Base-by-base conservation (phyloP, 345 rosid species). In the Cardiospermum halicacabum region DNA sequence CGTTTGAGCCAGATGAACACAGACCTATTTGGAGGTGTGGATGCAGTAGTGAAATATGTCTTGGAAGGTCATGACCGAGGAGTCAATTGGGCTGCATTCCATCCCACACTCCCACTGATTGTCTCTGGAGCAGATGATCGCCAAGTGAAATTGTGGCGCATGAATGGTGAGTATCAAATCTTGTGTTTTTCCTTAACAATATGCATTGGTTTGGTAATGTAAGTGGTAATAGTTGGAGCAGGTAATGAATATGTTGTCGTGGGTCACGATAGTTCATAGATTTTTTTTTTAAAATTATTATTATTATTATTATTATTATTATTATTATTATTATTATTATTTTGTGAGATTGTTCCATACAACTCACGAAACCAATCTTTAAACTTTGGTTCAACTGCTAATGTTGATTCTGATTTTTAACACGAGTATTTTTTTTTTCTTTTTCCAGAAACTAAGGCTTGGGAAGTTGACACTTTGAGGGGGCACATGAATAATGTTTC, bases 111-210 rank as follows among this genome's bases (percentile, higher is more conserved):
- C 58, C 97, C 99, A 62, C 77, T 94, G 66, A 91, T 94, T 36
- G 99, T 94, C 72, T 94, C 99, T 0, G 99, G 97, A 66, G 99
- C 97, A 13, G 99, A 94, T 83, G 99, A 94, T 65, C 96, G 96
- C 32, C 96, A 94, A 84, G 93, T 94, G 62, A 94, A 94, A 72
- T 75, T 91, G 67, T 94, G 99, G 99, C 92, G 99, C 60, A 91
- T 89, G 95, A 94, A 89, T 64, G 99, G 99, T 91, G 78, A 49
- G 31, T 54, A 9, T 24, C 62, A 25, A 26, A 58, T 49, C 27
- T 6, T 32, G 24, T 27, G 32, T 19, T 22, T 18, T 39, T 21
- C 37, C 47, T 49, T n/a, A 39, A n/a, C 11, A 26, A 10, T 56
- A 4, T 5, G 26, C 18, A 9, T 11, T 26, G 34, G 32, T 25